Base-by-base conservation (phyloP, 2,329 filamentous ascomycete species). In the Monilinia polystroma region DNA sequence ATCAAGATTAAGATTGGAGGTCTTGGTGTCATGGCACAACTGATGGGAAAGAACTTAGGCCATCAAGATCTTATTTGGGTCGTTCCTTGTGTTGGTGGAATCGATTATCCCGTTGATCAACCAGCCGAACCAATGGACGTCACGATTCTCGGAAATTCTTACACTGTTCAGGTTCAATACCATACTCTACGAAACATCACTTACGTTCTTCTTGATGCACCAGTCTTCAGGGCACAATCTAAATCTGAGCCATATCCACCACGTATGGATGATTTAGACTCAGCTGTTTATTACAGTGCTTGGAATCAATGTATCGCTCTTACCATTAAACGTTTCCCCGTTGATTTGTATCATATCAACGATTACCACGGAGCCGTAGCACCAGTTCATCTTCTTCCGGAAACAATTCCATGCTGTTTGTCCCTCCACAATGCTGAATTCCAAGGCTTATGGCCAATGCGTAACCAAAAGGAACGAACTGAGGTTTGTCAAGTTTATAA, bases 1-100 rank as follows among this genome's bases (percentile, higher is more conserved):
- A 87, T 90, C 77, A 90, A 88, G 76, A 87, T 90, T 77, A 90
- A 90, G 77, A 90, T 90, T 57, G 87, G 87, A 68, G 87, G 87
- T 68, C 80, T 90, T 5, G 87, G 87, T 75, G 87, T 89, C 68
- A 90, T 90, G 87, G 87, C 87, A 45, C 85, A 88, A 71, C 78
- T 90, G 2, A 90, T 71, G 70, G 85, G 85, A 23, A 87, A 87
- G 73, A 84, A 86, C 63, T 81, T 90, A 14, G 80, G 83, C 4
- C 86, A 90, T 70, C 83, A 89, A 71, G 83, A 90, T 73, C 79
- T 90, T 0, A 84, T 90, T 69, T 90, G 84, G 84, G 83, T 87
- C n/a, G 81, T 86, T 41, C 84, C 84, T 18, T 84, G 83, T 71
- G 86, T 89, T 62, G 85, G 86, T 41, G 87, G 84, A 52, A 81